Base-by-base conservation (phyloP, 805 yeast species). In the Candida methanosorbosa region DNA sequence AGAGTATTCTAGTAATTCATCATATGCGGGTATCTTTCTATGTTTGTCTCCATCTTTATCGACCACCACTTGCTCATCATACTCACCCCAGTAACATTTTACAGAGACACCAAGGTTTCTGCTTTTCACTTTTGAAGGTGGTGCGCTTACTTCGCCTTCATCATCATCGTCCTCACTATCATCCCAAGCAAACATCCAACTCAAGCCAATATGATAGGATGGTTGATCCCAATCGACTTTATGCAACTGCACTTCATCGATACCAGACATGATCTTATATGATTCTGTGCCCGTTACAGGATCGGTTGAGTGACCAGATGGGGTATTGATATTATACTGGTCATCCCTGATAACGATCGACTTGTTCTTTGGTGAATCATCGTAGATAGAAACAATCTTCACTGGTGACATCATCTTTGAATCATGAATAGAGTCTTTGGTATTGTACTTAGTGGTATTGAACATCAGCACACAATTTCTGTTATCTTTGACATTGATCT, bases 51-150 rank as follows among this genome's bases (percentile, higher is more conserved):
- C 74, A 32, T 61, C 67, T 2, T 67, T 73, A 33, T 60, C 67
- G 29, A 63, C 64, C 16, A 57, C 54, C 7, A 60, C 49, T 18
- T 56, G 50, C 33, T 52, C 70, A 24, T 75, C 76, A 51, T 75
- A 73, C 43, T 86, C 94, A 8, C 85, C 82, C 88, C 90, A 87
- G 48, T 63, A 75, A 51, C 96, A 87, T 18, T 71, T 64, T 8
- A 86, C 67, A 7, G 61, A 54, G 1, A 86, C 67, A 8, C 77
- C 79, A 33, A 85, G 55, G 37, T 60, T 52, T 13, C 25, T 34
- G 3, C 20, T 30, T n/a, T 11, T 9, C 13, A 5, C 9, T 46
- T 61, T 52, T 9, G 56, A 55, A n/a, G n/a, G n/a, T n/a, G n/a
- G n/a, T n/a, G n/a, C n/a, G n/a, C n/a, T n/a, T n/a, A n/a, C n/a